phyloP scores from a whole-genome alignment of 441 rosid species.

The Erodium moschatum region DNA sequence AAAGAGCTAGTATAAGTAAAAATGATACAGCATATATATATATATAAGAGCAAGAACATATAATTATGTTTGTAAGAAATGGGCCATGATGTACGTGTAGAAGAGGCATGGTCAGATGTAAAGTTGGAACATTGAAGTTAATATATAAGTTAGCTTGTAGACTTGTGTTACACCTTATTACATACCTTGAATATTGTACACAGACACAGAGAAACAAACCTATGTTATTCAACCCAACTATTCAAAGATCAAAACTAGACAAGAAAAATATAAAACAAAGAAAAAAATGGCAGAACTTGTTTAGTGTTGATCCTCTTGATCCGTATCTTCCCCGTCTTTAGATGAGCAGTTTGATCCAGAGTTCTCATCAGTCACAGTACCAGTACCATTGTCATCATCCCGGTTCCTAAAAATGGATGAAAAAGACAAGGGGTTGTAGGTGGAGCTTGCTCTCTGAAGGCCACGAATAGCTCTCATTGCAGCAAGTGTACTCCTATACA shows the following conservation, averaged over 20 bases:
- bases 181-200: neutral
- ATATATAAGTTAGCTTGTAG: neutral
- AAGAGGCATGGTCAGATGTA: too few species aligned
- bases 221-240: neutral
- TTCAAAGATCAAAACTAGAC: neutral
- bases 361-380: slow-evolving; percentile 51
- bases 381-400: slow-evolving; percentile 44
- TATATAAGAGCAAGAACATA: neutral
- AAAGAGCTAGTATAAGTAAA: neutral
- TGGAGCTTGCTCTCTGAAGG: slow-evolving; percentile 87
- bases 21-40: neutral
- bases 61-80: neutral
- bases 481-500: slow-evolving; percentile 87
- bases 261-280: neutral
- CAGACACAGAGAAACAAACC: neutral
- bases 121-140: neutral
- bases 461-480: slow-evolving; percentile 86
- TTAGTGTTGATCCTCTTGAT: slow-evolving; percentile 35
- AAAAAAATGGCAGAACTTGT: neutral
- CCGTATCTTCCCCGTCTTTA: slow-evolving; percentile 36
- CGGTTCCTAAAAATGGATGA: slow-evolving; percentile 47
- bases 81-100: too few species aligned
- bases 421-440: slow-evolving; percentile 64
- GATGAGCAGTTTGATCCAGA: slow-evolving; percentile 9
- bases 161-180: neutral